phyloP scores from a whole-genome alignment of 768 basidiomycete species.

The Hypholoma fasciculare region DNA sequence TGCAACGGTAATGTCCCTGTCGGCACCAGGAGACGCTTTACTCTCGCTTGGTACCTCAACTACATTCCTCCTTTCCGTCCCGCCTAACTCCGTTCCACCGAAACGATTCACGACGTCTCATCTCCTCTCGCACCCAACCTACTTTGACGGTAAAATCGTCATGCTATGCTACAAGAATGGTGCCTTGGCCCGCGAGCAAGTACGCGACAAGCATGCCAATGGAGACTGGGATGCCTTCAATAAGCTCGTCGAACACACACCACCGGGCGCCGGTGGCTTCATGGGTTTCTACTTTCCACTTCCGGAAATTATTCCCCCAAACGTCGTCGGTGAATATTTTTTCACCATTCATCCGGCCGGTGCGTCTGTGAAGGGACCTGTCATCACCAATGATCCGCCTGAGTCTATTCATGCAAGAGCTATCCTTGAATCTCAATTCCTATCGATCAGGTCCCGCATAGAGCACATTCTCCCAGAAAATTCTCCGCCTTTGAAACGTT shows the following conservation, averaged over 20 bases:
- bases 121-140: conserved; percentile 70
- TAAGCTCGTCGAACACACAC: conserved; percentile 51
- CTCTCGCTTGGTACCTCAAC: conserved; percentile 89
- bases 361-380: conserved; percentile 23
- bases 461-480: conserved; percentile 62
- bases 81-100: conserved; percentile 62
- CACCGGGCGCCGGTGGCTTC: conserved; percentile 58
- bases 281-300: conserved; percentile 81
- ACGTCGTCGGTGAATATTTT: conserved; percentile 69
- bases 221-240: conserved; percentile 73
- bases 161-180: conserved; percentile 96
- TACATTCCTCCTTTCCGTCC: conserved; percentile 78
- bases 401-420: conserved; percentile 62
- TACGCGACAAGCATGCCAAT: conserved; percentile 65
- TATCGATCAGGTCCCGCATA: conserved; percentile 77
- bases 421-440: conserved; percentile 82
- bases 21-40: conserved; percentile 77
- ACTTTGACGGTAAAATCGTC: conserved; percentile 65
- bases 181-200: conserved; percentile 75
- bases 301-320: conserved; percentile 85
- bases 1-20: conserved; percentile 74
- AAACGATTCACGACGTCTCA: conserved; percentile 75
- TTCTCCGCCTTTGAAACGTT: conserved; percentile 55
- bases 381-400: conserved; percentile 39
- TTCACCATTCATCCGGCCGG: conserved; percentile 41